phyloP scores from a whole-genome alignment of 768 basidiomycete genomes.

The Auricularia auricula-judae region DNA sequence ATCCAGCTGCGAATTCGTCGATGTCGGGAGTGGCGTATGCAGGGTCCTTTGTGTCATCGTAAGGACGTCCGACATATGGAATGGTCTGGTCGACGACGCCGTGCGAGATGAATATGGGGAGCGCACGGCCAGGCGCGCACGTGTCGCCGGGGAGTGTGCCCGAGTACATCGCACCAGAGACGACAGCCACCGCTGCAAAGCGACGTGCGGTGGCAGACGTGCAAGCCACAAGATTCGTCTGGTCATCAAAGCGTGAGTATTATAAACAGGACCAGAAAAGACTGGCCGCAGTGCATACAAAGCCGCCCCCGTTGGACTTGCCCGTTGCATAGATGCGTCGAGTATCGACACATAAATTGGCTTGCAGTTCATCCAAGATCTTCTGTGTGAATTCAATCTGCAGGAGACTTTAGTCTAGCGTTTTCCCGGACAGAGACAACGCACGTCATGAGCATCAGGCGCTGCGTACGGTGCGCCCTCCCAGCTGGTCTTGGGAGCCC shows the following conservation, averaged over 20 bases:
- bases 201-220: slow-evolving; percentile 8
- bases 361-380: slow-evolving; percentile 10
- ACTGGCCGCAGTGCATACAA: slow-evolving; percentile 4
- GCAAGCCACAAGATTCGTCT: slow-evolving; percentile 11
- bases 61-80: slow-evolving; percentile 11
- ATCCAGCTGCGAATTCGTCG: slow-evolving; percentile 10
- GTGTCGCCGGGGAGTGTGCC: slow-evolving; percentile 11
- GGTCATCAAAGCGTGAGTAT: background rate
- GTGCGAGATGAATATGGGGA: slow-evolving; percentile 15
- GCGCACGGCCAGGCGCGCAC: slow-evolving; percentile 9
- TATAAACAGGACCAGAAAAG: background rate
- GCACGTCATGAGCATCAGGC: slow-evolving; percentile 2
- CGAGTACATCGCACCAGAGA: slow-evolving; percentile 14
- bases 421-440: background rate
- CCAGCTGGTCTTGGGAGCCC: background rate
- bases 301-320: slow-evolving; percentile 17
- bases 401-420: background rate
- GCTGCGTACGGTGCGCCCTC: slow-evolving; percentile 1
- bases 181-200: slow-evolving; percentile 15
- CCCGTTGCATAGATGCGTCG: slow-evolving; percentile 13
- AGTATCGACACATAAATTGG: slow-evolving; percentile 11
- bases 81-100: slow-evolving; percentile 14
- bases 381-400: background rate
- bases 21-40: slow-evolving; percentile 9
- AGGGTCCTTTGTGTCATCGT: slow-evolving; percentile 2